These are phyloP conservation scores for Lactuca saligna DNA, from an alignment of 129 eudicot species.

Conservation along the genomic window DNA sequence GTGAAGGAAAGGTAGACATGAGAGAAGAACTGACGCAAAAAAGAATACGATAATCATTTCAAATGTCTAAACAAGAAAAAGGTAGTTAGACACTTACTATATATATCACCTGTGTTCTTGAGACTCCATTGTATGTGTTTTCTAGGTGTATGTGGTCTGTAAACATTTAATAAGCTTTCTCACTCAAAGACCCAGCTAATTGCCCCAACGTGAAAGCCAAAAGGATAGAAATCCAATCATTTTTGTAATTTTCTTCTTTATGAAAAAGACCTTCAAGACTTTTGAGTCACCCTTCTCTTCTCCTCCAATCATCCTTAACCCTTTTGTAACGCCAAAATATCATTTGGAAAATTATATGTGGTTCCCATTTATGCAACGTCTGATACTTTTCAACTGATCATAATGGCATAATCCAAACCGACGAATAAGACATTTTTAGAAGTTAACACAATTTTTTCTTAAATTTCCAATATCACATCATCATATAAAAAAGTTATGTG, in stretches of 20 bases:
- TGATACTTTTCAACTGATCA: background rate
- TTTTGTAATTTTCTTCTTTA: background rate
- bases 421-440: no score
- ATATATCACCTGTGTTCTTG: background rate
- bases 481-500: no score
- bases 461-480: no score
- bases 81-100: background rate
- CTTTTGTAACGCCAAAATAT: conserved; percentile 15
- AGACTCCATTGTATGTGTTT: background rate
- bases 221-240: background rate
- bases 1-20: conserved; percentile 12
- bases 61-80: background rate
- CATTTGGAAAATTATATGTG: conserved; percentile 21
- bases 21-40: background rate
- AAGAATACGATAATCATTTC: conserved; percentile 19
- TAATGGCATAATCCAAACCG: no score
- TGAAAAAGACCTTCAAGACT: conserved; percentile 22
- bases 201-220: background rate
- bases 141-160: background rate
- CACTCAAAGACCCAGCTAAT: background rate
- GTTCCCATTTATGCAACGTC: background rate
- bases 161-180: background rate
- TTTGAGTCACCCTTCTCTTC: conserved; percentile 3
- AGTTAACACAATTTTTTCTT: no score
- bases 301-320: conserved; percentile 9